phyloP scores from a whole-genome alignment of 2,329 filamentous ascomycete genomes.

The Davidsoniella australis region DNA sequence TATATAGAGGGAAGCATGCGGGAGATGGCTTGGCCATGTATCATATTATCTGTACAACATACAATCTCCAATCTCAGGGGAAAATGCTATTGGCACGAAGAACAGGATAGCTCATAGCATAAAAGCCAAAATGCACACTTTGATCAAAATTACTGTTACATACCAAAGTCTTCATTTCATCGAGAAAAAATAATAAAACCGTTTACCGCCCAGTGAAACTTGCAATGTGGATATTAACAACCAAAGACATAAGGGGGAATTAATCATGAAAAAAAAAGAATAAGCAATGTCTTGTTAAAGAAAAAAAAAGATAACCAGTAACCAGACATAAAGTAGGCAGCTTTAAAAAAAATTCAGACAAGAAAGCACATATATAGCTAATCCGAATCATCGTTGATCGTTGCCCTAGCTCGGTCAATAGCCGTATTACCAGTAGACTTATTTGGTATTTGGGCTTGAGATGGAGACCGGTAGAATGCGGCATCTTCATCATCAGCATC shows the following conservation, averaged over 20 bases:
- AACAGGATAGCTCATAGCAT: no score
- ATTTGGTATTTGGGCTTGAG: slow-evolving; percentile 31
- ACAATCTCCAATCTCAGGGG: no score
- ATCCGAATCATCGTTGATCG: slow-evolving; percentile 43
- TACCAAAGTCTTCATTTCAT: no score
- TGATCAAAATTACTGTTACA: no score
- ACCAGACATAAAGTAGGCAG: slow-evolving; percentile 2
- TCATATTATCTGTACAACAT: slow-evolving; percentile 8
- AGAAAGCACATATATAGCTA: slow-evolving; percentile 19
- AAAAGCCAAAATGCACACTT: no score
- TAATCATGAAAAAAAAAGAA: no score
- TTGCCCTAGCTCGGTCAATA: slow-evolving; percentile 40
- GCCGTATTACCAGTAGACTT: slow-evolving; percentile 40
- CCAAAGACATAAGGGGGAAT: no score
- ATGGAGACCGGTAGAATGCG: slow-evolving; percentile 46
- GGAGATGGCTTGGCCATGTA: slow-evolving; percentile 1
- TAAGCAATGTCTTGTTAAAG: neutral
- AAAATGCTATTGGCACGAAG: no score
- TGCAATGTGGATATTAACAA: no score
- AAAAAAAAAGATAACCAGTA: neutral
- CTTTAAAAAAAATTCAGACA: neutral
- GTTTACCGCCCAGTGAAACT: no score
- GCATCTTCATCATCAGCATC: slow-evolving; percentile 80
- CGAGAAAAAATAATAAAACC: no score
- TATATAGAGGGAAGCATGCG: no score